Base-by-base conservation (phyloP, 1,284 basidiomycete species). In the Heterobasidion parviporum region DNA sequence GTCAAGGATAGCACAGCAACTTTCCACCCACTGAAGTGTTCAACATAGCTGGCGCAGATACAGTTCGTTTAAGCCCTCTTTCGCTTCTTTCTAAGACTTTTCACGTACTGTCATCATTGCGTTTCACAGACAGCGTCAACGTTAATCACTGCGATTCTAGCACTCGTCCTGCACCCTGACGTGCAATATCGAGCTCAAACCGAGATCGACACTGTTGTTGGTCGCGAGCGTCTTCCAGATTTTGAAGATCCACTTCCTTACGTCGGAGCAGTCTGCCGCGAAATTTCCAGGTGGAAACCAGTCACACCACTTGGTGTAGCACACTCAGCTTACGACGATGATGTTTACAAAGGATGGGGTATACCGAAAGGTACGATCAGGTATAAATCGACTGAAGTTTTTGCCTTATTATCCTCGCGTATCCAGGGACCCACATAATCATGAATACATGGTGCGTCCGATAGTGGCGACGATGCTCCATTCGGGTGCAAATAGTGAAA, bases 161-260 rank as follows among this genome's bases (percentile, higher is more conserved):
- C 64, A 8, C 65, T 69, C 62, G 43, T 62, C 8, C 52, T 61
- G 3, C 47, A 61, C 51, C 69, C 67, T 0, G 57, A 64, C 1
- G 63, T 67, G 1, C 63, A 66, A 20, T 16, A 35, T 15, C 60
- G 55, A 14, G 68, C 66, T 0, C 67, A 65, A 46, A 62, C 56
- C 4, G 67, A 69, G 35, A 55, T 69, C n/a, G 64, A 65, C 26
- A 34, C 20, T 2, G 59, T 65, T 15, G 52, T 68, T 12, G 65
- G 65, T 16, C 18, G 43, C 5, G 43, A 55, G 0, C 58, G 68
- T 5, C 59, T 68, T 2, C 69, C 67, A 1, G 56, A 55, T 15
- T 54, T 63, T 33, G 36, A 32, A 2, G 66, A 69, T 53, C 12
- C 46, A 16, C 46, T 16, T 10, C 46, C 46, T 10, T 54, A 47